These are phyloP conservation scores for Musa schizocarpa DNA, from an alignment of 176 grass and related monocot species.

Conservation along the genomic window DNA sequence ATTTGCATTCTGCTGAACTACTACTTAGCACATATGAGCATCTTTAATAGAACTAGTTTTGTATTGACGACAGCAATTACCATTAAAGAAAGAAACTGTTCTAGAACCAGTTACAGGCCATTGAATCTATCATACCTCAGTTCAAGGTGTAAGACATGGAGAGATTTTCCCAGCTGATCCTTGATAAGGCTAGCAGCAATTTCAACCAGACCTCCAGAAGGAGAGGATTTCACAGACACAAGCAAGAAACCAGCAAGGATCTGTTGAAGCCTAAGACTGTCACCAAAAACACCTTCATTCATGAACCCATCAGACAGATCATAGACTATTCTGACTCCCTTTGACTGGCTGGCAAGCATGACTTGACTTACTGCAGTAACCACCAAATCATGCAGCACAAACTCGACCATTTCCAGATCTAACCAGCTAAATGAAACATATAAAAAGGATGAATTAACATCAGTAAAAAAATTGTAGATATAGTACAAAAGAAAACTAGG, in stretches of 20 bases:
- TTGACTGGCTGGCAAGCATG: constrained; percentile 55
- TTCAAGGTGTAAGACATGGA: constrained; percentile 68
- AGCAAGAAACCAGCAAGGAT: constrained; percentile 72
- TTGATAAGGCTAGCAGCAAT: constrained; percentile 47
- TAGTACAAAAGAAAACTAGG: not conserved
- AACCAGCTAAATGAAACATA: constrained; percentile 48
- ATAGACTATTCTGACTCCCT: constrained; percentile 65
- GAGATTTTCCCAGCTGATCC: constrained; percentile 57
- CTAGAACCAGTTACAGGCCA: not conserved
- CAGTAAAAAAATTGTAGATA: no score
- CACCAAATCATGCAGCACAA: constrained; percentile 60
- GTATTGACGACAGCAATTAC: not conserved
- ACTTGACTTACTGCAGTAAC: constrained; percentile 79
- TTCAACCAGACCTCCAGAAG: constrained; percentile 60
- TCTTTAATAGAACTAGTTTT: no score
- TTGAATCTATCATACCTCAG: constrained; percentile 40
- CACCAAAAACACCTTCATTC: constrained; percentile 62
- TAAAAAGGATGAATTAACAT: not conserved
- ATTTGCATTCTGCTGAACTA: no score
- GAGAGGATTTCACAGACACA: constrained; percentile 75
- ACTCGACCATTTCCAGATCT: constrained; percentile 91
- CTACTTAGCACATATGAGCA: no score
- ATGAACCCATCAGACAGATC: constrained; percentile 48
- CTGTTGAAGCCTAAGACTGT: constrained; percentile 71
- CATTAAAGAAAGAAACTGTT: not conserved